These are phyloP conservation scores for Castanea crenata DNA, from an alignment of 306 rosid species.

Conservation along the genomic window DNA sequence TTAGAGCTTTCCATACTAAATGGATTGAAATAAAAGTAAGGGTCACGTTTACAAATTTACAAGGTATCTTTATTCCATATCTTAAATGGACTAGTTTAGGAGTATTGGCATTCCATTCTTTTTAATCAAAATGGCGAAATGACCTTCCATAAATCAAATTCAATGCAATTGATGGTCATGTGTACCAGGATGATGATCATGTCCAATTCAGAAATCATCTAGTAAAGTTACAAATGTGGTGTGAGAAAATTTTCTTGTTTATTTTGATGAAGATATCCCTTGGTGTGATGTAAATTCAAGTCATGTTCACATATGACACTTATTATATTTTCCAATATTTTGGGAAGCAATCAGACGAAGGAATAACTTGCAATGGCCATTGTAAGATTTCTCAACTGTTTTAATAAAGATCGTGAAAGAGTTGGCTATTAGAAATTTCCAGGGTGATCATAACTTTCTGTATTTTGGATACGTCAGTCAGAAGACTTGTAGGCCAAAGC, in stretches of 20 bases:
- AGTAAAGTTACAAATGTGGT: background rate
- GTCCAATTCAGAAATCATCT: background rate
- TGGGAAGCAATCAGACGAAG: background rate
- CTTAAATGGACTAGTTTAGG: background rate
- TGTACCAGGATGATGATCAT: background rate
- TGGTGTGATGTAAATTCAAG: background rate
- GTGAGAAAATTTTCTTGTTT: too few relatives aligned
- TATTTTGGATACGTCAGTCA: too few relatives aligned
- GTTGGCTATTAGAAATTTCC: background rate
- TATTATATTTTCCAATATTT: background rate
- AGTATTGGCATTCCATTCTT: background rate
- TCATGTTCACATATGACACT: background rate
- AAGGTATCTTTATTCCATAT: background rate
- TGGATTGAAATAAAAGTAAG: background rate
- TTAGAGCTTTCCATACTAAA: too few relatives aligned
- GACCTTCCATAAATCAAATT: background rate
- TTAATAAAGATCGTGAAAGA: background rate
- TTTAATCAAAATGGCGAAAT: background rate
- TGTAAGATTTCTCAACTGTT: background rate
- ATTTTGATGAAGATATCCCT: background rate
- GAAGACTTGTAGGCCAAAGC: too few relatives aligned
- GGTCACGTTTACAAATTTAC: background rate
- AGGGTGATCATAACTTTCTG: background rate
- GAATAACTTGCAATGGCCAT: background rate
- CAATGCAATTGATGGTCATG: background rate